phyloP scores from a whole-genome alignment of 2,329 filamentous ascomycete species.

The Waltergamsia citrina region DNA sequence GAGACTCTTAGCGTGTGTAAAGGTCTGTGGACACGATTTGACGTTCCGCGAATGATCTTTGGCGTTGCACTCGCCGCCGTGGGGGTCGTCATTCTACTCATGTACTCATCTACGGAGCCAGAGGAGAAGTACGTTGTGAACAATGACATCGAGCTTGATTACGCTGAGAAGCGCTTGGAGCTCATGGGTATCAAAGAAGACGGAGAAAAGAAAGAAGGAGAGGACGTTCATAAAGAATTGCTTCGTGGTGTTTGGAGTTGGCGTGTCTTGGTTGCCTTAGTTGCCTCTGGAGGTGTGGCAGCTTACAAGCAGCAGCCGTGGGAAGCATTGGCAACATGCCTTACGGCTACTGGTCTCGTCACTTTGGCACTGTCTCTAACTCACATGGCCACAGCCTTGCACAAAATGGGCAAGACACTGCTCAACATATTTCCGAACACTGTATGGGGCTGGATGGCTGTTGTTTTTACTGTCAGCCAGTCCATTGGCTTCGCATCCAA shows the following conservation, averaged over 20 bases:
- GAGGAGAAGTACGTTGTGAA: constrained; percentile 44
- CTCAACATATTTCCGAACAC: constrained; percentile 56
- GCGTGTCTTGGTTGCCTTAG: constrained; percentile 20
- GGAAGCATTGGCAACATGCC: constrained; percentile 31
- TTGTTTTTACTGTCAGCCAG: constrained; percentile 74
- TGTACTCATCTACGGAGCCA: constrained; percentile 58
- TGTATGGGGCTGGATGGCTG: constrained; percentile 81
- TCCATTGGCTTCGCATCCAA: constrained; percentile 95
- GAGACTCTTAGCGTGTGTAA: constrained; percentile 74
- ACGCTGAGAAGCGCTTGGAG: constrained; percentile 49
- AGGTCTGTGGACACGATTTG: constrained; percentile 83
- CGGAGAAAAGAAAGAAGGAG: constrained; percentile 7
- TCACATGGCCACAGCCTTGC: constrained; percentile 23
- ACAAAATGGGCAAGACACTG: constrained; percentile 32
- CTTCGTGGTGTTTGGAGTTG: constrained; percentile 25
- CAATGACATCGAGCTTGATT: constrained; percentile 48
- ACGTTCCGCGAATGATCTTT: constrained; percentile 74
- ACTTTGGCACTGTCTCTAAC: constrained; percentile 1
- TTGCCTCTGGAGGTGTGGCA: constrained; percentile 15
- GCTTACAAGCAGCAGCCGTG: constrained; percentile 20
- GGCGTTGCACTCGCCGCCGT: constrained; percentile 64
- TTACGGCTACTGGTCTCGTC: constrained; percentile 18
- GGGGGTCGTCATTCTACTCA: constrained; percentile 57
- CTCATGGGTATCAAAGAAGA: constrained; percentile 25
- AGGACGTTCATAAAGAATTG: constrained; percentile 19